Evolutionary conservation across 2,329 filamentous ascomycete genomes (phyloP).

Genomic region (Colletotrichum tropicicola): DNA sequence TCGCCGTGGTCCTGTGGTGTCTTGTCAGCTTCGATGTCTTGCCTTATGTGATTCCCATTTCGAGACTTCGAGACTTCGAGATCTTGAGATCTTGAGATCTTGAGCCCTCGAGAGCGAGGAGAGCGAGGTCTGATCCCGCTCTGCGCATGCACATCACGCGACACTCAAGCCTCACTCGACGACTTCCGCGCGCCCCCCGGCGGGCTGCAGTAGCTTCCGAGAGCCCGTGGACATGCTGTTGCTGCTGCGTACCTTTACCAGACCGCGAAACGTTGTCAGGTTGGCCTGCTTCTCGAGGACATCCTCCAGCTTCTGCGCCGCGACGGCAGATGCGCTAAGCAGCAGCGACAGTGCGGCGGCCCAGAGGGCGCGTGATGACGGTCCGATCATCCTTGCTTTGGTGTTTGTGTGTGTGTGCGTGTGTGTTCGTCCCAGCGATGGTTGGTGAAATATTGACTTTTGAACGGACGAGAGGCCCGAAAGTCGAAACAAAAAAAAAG

Average conservation of each 20-base stretch:
- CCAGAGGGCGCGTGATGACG: neutral
- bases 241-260: slow-evolving; percentile 47
- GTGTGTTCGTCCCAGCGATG: neutral
- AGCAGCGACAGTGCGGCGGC: neutral
- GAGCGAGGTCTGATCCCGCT: slow-evolving; percentile 5
- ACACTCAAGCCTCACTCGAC: slow-evolving; percentile 9
- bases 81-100: neutral
- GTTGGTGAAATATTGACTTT: neutral
- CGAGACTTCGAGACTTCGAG: neutral
- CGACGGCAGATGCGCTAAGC: slow-evolving; percentile 26
- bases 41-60: neutral
- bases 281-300: slow-evolving; percentile 50
- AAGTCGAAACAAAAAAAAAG: neutral
- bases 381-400: neutral
- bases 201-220: neutral
- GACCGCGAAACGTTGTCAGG: slow-evolving; percentile 51
- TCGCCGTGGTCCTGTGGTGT: slow-evolving; percentile 49
- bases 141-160: slow-evolving; percentile 4
- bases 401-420: neutral
- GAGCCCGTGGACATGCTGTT: neutral
- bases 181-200: neutral
- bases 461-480: neutral
- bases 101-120: neutral
- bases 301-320: slow-evolving; percentile 45
- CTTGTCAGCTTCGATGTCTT: neutral